phyloP scores from a whole-genome alignment of 176 grass and related monocot genomes.

The Avena sativa region DNA sequence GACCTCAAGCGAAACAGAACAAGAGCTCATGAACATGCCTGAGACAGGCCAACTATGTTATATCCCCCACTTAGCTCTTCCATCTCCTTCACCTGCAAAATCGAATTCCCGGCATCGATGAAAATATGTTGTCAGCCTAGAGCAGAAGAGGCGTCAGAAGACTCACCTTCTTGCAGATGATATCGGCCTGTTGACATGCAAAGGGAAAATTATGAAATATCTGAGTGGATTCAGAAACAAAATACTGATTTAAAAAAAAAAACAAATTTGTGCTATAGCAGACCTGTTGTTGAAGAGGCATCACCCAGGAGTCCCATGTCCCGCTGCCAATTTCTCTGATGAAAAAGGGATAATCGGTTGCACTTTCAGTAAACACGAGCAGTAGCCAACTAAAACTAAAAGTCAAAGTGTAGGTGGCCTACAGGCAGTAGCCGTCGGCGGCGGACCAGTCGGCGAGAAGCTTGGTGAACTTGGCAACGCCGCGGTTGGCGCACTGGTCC shows the following conservation, averaged over 20 bases:
- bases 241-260: background rate
- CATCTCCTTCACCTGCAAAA: conserved; percentile 83
- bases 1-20: background rate
- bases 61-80: conserved; percentile 74
- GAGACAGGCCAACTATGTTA: conserved; percentile 88
- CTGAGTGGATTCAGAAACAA: background rate
- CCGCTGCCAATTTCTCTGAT: conserved; percentile 82
- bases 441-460: conserved; percentile 74
- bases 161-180: conserved; percentile 78
- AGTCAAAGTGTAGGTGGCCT: background rate
- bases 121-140: background rate
- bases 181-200: conserved; percentile 60
- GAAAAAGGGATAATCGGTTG: conserved; percentile 9
- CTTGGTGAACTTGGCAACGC: conserved; percentile 60
- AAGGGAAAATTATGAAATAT: background rate
- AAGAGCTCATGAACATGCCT: conserved; percentile 52
- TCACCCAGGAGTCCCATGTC: conserved; percentile 81
- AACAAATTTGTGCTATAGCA: too few relatives aligned
- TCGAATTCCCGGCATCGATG: background rate
- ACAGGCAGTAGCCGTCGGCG: conserved; percentile 86
- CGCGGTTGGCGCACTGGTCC: conserved; percentile 75
- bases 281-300: conserved; percentile 73
- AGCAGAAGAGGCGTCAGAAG: background rate
- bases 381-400: background rate
- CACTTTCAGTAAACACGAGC: background rate